Evolutionary conservation across 176 grass and related monocot species (phyloP).

Genomic region (Leersia perrieri): DNA sequence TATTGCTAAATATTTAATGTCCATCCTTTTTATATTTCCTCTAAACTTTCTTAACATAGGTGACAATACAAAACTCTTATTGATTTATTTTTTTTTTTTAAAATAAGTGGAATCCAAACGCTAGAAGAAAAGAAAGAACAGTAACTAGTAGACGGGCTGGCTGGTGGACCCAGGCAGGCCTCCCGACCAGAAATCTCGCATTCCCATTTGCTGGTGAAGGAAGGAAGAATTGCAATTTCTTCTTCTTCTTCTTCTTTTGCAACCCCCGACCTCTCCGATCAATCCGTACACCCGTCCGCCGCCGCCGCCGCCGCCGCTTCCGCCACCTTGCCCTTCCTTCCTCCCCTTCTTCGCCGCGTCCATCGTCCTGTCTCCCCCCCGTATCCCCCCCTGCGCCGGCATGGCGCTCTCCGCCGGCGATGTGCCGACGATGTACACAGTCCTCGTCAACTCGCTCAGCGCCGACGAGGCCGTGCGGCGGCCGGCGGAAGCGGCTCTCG

Average conservation of each 20-base stretch:
- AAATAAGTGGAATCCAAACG: no score
- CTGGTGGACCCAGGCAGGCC: not conserved
- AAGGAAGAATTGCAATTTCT: no score
- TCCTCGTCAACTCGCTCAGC: constrained; percentile 86
- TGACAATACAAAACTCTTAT: no score
- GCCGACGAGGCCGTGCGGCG: constrained; percentile 66
- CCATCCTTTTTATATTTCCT: no score
- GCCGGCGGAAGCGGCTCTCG: constrained; percentile 73
- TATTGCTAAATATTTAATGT: no score
- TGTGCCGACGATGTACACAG: constrained; percentile 77
- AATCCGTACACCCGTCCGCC: not conserved
- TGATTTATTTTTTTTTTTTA: no score
- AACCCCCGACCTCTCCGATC: constrained; percentile 35
- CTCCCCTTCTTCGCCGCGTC: not conserved
- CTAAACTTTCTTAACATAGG: no score
- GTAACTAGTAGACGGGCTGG: not conserved
- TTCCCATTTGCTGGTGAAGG: not conserved
- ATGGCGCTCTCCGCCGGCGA: constrained; percentile 91
- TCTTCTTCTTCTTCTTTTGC: no score
- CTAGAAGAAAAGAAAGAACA: not conserved
- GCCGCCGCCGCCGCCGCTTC: not conserved
- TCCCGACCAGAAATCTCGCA: not conserved
- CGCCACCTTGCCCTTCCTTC: not conserved
- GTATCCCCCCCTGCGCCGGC: not conserved
- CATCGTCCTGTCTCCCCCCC: not conserved